Conservation (phyloP, 106 monocot species). For the Acorus calamus region DNA sequence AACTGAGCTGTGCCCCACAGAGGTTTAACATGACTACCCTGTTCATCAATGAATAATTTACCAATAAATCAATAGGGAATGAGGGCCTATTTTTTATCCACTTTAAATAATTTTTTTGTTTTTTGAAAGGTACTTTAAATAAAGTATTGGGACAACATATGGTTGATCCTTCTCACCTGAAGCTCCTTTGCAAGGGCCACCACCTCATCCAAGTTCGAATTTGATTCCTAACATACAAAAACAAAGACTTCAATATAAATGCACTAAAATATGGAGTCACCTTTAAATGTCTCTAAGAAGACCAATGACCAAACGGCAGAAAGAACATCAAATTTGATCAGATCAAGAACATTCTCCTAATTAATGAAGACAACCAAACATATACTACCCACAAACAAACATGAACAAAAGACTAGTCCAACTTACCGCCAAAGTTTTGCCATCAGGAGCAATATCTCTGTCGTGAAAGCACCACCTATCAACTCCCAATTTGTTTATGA, state of each 20-base stretch:
- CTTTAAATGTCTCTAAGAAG: too few relatives aligned
- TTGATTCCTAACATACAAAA: neutral
- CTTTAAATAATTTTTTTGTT: too few relatives aligned
- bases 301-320: too few relatives aligned
- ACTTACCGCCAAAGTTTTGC: neutral
- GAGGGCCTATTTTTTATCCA: too few relatives aligned
- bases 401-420: neutral
- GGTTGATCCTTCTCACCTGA: neutral
- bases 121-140: too few relatives aligned
- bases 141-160: too few relatives aligned
- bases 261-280: too few relatives aligned
- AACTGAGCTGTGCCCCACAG: neutral
- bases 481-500: neutral
- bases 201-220: neutral
- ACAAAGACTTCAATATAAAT: neutral
- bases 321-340: too few relatives aligned
- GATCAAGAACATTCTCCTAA: too few relatives aligned
- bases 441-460: neutral
- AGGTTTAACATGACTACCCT: neutral
- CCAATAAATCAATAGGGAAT: neutral
- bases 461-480: neutral
- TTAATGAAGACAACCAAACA: neutral
- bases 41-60: neutral
- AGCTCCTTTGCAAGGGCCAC: neutral
- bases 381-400: neutral